Evolutionary conservation across 305 asterid species (phyloP).

Genomic region (Fraxinus angustifolia): DNA sequence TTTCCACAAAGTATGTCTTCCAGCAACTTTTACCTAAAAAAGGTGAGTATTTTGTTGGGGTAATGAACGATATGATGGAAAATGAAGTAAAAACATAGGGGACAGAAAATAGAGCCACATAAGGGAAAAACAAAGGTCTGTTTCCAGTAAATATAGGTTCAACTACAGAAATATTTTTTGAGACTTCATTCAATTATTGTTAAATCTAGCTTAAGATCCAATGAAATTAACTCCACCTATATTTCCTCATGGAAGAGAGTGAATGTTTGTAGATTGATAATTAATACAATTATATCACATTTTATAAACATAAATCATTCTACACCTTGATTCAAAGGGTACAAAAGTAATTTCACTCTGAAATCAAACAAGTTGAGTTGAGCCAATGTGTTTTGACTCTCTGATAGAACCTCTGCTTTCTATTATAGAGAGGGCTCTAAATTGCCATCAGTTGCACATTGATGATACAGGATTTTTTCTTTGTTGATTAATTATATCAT

Average conservation of each 20-base stretch:
- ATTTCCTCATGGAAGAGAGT: background rate
- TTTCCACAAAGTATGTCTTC: conserved; percentile 78
- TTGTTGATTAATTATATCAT: background rate
- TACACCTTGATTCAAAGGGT: background rate
- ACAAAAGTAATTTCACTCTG: background rate
- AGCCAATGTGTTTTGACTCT: background rate
- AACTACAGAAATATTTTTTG: background rate
- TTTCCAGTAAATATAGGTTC: background rate
- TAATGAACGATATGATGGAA: background rate
- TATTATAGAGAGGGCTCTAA: background rate
- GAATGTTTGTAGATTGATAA: background rate
- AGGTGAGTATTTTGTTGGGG: conserved; percentile 3
- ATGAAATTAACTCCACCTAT: background rate
- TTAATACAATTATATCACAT: background rate
- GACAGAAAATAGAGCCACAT: background rate
- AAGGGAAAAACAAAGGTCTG: background rate
- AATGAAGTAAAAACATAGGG: background rate
- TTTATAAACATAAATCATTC: background rate
- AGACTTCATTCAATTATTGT: background rate
- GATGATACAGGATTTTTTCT: background rate
- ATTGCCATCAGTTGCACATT: background rate
- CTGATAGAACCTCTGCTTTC: background rate
- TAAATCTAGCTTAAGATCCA: background rate
- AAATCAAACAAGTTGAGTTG: background rate
- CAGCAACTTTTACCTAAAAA: conserved; percentile 71